Conservation (phyloP, 148 eudicot species). For the Vaccinium myrtillus region DNA sequence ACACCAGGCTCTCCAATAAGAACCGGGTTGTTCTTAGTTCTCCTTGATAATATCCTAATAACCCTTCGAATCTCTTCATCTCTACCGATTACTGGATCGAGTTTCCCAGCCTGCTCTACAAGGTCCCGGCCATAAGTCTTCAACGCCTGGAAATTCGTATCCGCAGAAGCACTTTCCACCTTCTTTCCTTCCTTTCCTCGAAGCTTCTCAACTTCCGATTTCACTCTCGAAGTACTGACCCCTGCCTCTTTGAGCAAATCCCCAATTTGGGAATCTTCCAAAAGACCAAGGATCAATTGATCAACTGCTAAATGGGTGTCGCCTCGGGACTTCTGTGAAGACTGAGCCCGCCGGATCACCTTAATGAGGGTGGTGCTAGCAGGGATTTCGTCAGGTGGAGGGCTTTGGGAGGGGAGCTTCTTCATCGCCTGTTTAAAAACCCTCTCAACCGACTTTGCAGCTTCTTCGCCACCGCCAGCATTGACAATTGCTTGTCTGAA, state of each 20-base stretch:
- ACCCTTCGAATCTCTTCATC: constrained; percentile 87
- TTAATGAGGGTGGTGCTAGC: constrained; percentile 60
- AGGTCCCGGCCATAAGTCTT: constrained; percentile 84
- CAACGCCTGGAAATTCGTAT: constrained; percentile 61
- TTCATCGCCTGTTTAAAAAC: constrained; percentile 58
- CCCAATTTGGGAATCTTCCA: constrained; percentile 74
- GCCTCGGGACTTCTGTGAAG: constrained; percentile 54
- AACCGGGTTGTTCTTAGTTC: constrained; percentile 87
- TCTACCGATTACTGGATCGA: constrained; percentile 87
- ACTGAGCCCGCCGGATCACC: constrained; percentile 67
- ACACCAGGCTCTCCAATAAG: constrained; percentile 92
- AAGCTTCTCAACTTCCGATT: constrained; percentile 65
- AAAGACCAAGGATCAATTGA: constrained; percentile 60
- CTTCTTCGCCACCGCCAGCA: constrained; percentile 57
- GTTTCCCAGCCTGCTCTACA: constrained; percentile 83
- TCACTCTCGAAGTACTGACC: constrained; percentile 47
- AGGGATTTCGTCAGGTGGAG: constrained; percentile 67
- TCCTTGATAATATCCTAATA: constrained; percentile 67
- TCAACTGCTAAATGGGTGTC: constrained; percentile 83
- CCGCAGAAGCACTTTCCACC: constrained; percentile 81
- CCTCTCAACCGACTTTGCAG: constrained; percentile 52
- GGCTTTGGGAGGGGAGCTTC: constrained; percentile 58
- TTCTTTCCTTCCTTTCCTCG: constrained; percentile 70
- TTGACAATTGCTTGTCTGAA: constrained; percentile 58
- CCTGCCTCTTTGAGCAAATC: constrained; percentile 69